Conservation (phyloP, 352 stramenopile genomes). For the Globisporangium okanoganense region DNA sequence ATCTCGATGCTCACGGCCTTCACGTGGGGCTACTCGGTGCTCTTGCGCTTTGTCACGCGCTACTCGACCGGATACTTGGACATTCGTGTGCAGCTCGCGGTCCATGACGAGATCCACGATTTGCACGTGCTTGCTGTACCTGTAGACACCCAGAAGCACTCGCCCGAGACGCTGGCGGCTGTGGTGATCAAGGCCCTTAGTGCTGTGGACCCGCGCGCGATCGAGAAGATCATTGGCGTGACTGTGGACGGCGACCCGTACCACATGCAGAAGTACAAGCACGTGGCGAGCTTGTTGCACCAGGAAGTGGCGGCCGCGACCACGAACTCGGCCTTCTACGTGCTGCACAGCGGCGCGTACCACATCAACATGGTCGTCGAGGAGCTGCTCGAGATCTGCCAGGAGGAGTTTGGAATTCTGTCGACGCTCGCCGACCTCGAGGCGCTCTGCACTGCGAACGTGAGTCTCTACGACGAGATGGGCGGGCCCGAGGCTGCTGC, state of each 20-base stretch:
- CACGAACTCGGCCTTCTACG: conserved; percentile 32
- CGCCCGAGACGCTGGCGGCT: conserved; percentile 20
- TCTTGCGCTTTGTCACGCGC: conserved; percentile 32
- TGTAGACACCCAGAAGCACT: conserved; percentile 30
- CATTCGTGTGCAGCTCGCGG: conserved; percentile 31
- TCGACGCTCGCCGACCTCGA: conserved; percentile 33
- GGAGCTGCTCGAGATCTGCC: conserved; percentile 36
- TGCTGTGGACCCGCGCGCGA: conserved; percentile 24
- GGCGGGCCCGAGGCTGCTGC: conserved; percentile 13
- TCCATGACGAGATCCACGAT: conserved; percentile 45
- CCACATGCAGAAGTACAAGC: conserved; percentile 36
- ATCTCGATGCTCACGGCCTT: conserved; percentile 31
- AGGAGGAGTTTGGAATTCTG: conserved; percentile 35
- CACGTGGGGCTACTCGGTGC: conserved; percentile 40
- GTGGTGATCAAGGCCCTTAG: conserved; percentile 27
- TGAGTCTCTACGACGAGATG: conserved; percentile 19
- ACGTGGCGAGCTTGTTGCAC: conserved; percentile 25
- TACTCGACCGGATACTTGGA: conserved; percentile 39
- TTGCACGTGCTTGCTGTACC: conserved; percentile 39
- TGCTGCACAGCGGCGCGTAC: conserved; percentile 37
- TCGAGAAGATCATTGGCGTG: conserved; percentile 45
- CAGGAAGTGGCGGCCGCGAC: conserved; percentile 19
- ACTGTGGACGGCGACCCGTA: conserved; percentile 45
- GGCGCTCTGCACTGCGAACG: conserved; percentile 22
- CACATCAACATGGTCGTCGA: conserved; percentile 40